These are phyloP conservation scores for Myochromella boudieri DNA, from an alignment of 768 basidiomycete species.

Conservation along the genomic window DNA sequence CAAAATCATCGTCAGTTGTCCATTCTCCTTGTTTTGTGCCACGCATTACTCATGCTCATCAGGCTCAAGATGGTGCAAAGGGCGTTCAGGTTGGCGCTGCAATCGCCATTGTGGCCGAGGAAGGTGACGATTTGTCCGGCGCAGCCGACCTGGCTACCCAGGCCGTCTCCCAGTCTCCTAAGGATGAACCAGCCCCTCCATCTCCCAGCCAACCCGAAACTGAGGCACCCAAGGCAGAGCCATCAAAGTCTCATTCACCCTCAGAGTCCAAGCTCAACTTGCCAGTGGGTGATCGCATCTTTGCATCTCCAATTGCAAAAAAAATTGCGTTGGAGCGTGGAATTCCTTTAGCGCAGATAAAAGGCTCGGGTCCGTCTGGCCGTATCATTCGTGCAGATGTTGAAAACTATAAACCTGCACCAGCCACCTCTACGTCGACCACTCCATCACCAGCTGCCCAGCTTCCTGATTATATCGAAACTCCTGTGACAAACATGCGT, in stretches of 20 bases:
- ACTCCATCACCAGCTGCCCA: conserved; percentile 51
- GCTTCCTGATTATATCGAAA: conserved; percentile 79
- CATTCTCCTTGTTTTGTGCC: background rate
- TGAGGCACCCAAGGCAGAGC: conserved; percentile 27
- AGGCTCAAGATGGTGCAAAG: conserved; percentile 88
- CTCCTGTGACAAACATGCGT: conserved; percentile 92
- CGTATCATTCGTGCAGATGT: conserved; percentile 95
- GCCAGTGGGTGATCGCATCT: conserved; percentile 77
- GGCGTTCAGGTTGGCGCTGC: conserved; percentile 81
- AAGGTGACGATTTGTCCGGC: conserved; percentile 91
- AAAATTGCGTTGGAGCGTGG: conserved; percentile 95
- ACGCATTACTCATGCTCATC: conserved; percentile 7
- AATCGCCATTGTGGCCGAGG: conserved; percentile 92
- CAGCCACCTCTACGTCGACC: conserved; percentile 44
- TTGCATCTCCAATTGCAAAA: conserved; percentile 94
- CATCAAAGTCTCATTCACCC: conserved; percentile 32
- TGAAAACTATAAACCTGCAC: conserved; percentile 76
- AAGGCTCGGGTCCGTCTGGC: conserved; percentile 92
- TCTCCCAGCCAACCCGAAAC: conserved; percentile 17
- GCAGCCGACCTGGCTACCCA: conserved; percentile 73
- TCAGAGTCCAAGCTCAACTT: conserved; percentile 54
- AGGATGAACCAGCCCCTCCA: conserved; percentile 28
- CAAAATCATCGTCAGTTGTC: conserved; percentile 73
- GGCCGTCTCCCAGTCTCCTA: conserved; percentile 46
- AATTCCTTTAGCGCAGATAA: conserved; percentile 85